Evolutionary conservation across 1,284 basidiomycete genomes (phyloP).

Genomic region (Cryptococcus jaspeensis): DNA sequence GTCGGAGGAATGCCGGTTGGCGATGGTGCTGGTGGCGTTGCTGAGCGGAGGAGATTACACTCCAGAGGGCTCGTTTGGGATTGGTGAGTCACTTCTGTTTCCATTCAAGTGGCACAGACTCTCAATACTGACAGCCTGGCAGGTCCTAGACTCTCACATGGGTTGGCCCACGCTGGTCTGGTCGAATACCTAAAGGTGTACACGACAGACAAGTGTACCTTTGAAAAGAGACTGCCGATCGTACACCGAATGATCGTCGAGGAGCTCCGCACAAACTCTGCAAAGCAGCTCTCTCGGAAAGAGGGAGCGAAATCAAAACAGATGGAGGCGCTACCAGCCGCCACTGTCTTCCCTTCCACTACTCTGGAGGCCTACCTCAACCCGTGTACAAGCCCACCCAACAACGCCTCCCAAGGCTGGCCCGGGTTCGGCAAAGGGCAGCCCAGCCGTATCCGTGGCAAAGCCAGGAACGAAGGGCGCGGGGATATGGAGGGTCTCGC

Average conservation of each 20-base stretch:
- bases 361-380: constrained; percentile 70
- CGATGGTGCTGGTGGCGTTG: constrained; percentile 80
- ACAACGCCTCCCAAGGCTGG: constrained; percentile 34
- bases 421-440: constrained; percentile 41
- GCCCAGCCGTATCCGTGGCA: constrained; percentile 20
- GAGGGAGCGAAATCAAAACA: constrained; percentile 62
- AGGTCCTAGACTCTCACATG: constrained; percentile 37
- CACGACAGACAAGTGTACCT: constrained; percentile 40
- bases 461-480: constrained; percentile 34
- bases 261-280: constrained; percentile 70
- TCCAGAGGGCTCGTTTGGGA: constrained; percentile 51
- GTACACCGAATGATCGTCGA: constrained; percentile 63
- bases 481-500: constrained; percentile 67
- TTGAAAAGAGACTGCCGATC: constrained; percentile 49
- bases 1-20: constrained; percentile 61
- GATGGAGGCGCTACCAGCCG: constrained; percentile 55
- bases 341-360: constrained; percentile 61
- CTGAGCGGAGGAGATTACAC: constrained; percentile 90
- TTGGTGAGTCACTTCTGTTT: constrained; percentile 46
- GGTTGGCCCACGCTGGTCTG: constrained; percentile 18
- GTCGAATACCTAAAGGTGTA: constrained; percentile 61
- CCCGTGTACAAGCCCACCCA: constrained; percentile 52
- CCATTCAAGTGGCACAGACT: too few species aligned
- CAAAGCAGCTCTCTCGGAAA: constrained; percentile 59
- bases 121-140: background rate